Conservation (phyloP, 331 rosid genomes). For the Cydonia oblonga region DNA sequence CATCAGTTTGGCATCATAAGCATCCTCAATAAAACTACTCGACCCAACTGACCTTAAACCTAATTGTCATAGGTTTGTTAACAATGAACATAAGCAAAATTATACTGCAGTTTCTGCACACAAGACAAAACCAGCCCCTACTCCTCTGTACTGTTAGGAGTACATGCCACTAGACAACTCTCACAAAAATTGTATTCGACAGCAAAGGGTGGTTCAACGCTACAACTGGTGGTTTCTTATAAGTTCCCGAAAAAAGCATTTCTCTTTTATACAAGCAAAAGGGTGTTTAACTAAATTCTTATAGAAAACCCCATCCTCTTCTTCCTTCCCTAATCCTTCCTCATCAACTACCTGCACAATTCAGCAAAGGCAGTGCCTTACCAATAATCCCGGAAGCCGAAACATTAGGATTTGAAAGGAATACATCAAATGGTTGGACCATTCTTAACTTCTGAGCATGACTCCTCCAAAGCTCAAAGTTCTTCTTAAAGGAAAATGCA, state of each 20-base stretch:
- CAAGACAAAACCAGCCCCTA: not conserved
- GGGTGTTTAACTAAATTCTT: not conserved
- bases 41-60: not conserved
- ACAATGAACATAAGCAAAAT: not conserved
- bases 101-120: not conserved
- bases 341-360: not conserved
- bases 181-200: not conserved
- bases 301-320: not conserved
- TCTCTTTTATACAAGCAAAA: not conserved
- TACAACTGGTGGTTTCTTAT: not conserved
- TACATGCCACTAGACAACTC: not conserved
- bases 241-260: not conserved
- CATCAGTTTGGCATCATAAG: not conserved
- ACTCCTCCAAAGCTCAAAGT: conserved; percentile 62
- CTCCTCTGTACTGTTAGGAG: too few species aligned
- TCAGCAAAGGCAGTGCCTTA: conserved; percentile 23
- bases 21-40: not conserved
- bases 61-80: not conserved
- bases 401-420: conserved; percentile 63
- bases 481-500: conserved; percentile 55
- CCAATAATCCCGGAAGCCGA: conserved; percentile 73
- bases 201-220: not conserved
- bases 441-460: conserved; percentile 43
- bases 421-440: conserved; percentile 68
- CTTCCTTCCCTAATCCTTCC: not conserved